Conservation (phyloP, 1,284 basidiomycete species). For the Tetrapyrgos nigripes region DNA sequence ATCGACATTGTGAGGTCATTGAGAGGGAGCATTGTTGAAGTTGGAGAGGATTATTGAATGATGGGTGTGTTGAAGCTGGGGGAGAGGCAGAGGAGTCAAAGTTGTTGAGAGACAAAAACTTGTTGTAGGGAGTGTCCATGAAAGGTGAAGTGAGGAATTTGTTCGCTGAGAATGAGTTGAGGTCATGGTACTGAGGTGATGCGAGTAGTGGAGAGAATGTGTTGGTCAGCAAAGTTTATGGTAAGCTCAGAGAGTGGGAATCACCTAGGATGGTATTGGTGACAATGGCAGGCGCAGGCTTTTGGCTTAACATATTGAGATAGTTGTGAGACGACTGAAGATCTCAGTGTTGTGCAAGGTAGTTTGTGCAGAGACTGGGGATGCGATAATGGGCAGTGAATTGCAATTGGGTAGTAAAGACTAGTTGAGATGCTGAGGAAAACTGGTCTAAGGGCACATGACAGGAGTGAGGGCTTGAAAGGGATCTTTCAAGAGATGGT, state of each 20-base stretch:
- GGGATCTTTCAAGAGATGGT: slow-evolving; percentile 43
- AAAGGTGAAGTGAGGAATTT: slow-evolving; percentile 13
- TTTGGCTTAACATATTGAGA: slow-evolving; percentile 37
- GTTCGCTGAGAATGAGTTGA: slow-evolving; percentile 13
- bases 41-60: slow-evolving; percentile 27
- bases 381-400: slow-evolving; percentile 72
- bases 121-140: slow-evolving; percentile 13
- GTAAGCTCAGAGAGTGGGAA: background rate
- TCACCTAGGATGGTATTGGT: slow-evolving; percentile 17
- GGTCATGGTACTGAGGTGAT: slow-evolving; percentile 23
- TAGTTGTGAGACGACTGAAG: slow-evolving; percentile 48
- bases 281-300: slow-evolving; percentile 25
- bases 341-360: slow-evolving; percentile 58
- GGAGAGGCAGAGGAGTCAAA: slow-evolving; percentile 50
- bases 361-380: slow-evolving; percentile 72
- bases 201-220: slow-evolving; percentile 23
- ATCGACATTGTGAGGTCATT: slow-evolving; percentile 25
- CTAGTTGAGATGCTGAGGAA: background rate
- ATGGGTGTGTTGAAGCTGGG: slow-evolving; percentile 67
- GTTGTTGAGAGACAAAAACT: slow-evolving; percentile 29
- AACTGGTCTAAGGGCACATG: slow-evolving; percentile 45
- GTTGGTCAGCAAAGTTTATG: background rate
- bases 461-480: slow-evolving; percentile 46
- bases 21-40: slow-evolving; percentile 14
- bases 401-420: background rate